Evolutionary conservation across 768 basidiomycete species (phyloP).

Genomic region (Lactifluus piperatus): DNA sequence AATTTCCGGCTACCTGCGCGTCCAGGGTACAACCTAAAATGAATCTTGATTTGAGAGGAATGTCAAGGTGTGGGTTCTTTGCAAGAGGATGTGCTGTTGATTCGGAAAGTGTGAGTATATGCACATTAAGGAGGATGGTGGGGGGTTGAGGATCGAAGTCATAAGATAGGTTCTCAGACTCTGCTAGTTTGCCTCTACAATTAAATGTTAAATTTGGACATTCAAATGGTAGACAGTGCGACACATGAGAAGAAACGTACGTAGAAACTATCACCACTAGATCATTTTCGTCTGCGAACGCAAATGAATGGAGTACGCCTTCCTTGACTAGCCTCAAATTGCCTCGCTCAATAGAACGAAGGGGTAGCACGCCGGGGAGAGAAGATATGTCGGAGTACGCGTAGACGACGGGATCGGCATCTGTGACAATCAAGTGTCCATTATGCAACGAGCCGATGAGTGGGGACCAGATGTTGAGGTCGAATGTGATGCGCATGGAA

Average conservation of each 20-base stretch:
- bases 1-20: conserved; percentile 10
- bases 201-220: not conserved
- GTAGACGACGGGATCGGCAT: conserved; percentile 12
- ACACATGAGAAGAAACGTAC: not conserved
- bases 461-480: conserved; percentile 14
- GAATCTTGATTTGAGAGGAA: conserved; percentile 14
- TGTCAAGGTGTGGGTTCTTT: conserved; percentile 6
- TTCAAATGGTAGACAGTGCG: not conserved
- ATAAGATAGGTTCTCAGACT: not conserved
- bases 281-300: conserved; percentile 12
- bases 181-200: not conserved
- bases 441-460: conserved; percentile 15
- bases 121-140: conserved; percentile 7
- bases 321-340: conserved; percentile 10
- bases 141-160: not conserved
- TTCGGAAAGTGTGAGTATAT: conserved; percentile 11
- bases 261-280: conserved; percentile 9
- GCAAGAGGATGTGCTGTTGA: conserved; percentile 9
- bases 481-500: conserved; percentile 8
- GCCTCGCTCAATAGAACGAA: conserved; percentile 5
- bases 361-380: not conserved
- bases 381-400: conserved; percentile 11
- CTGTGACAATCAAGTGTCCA: conserved; percentile 10
- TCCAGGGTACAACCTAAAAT: conserved; percentile 11
- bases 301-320: conserved; percentile 12